Conservation (phyloP, 129 eudicot species). For the Flaveria bidentis region DNA sequence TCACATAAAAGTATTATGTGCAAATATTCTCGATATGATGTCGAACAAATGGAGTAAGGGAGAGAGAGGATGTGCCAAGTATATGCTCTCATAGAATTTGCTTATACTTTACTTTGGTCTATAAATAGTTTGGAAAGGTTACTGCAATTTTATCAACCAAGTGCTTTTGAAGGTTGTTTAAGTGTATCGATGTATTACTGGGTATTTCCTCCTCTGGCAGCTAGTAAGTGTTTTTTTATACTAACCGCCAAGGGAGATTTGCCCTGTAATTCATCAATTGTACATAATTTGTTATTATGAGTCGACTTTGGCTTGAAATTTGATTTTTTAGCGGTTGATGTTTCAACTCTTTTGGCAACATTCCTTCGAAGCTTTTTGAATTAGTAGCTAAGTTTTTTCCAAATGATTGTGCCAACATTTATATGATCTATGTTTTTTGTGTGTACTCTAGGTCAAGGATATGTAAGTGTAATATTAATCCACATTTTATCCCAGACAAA, state of each 20-base stretch:
- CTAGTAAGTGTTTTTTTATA: background rate
- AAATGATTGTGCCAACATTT: background rate
- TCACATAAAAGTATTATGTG: conserved; percentile 7
- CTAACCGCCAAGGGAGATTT: conserved; percentile 8
- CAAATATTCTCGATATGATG: background rate
- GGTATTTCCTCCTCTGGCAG: conserved; percentile 8
- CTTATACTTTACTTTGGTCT: background rate
- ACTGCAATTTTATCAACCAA: background rate
- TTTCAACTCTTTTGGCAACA: background rate
- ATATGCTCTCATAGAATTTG: background rate
- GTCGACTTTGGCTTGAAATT: background rate
- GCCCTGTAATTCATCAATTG: background rate
- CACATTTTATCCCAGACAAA: too few species aligned
- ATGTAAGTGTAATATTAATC: background rate
- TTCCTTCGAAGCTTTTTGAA: too few species aligned
- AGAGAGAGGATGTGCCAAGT: background rate
- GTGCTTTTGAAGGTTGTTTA: background rate
- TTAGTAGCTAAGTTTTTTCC: background rate
- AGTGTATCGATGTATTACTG: background rate
- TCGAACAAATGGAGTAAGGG: background rate
- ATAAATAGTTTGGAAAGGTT: background rate
- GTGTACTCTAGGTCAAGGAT: background rate
- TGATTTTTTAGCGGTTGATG: background rate
- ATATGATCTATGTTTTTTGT: background rate
- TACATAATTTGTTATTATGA: background rate